phyloP scores from a whole-genome alignment of 1,284 basidiomycete genomes.

The Apiotrichum laibachii region DNA sequence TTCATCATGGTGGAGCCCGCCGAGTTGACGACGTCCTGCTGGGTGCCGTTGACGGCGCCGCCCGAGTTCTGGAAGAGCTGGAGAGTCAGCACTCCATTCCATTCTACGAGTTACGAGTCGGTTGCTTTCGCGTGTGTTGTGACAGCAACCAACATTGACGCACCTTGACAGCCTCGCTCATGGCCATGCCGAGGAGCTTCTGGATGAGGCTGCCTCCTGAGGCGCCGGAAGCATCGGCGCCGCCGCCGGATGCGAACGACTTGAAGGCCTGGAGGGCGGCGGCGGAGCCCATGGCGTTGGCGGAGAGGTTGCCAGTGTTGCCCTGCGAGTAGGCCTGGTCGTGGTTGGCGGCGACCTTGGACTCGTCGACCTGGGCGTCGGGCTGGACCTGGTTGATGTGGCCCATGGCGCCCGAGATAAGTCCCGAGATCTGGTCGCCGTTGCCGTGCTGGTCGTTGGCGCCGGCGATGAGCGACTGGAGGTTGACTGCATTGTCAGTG shows the following conservation, averaged over 20 bases:
- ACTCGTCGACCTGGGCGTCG: constrained; percentile 56
- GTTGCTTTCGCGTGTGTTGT: background rate
- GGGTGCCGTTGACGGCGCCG: constrained; percentile 63
- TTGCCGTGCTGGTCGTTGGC: constrained; percentile 44
- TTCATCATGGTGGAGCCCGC: constrained; percentile 83
- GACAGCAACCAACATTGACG: constrained; percentile 1
- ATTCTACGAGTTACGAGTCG: background rate
- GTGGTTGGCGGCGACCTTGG: constrained; percentile 59
- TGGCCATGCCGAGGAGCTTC: constrained; percentile 74
- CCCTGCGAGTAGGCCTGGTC: constrained; percentile 57
- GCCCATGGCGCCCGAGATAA: constrained; percentile 36
- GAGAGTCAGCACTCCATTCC: background rate
- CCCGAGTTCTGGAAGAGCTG: constrained; percentile 69
- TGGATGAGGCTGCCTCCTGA: constrained; percentile 31
- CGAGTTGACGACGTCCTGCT: constrained; percentile 75
- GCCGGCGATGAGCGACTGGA: constrained; percentile 36
- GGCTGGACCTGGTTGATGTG: constrained; percentile 39
- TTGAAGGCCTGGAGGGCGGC: constrained; percentile 65
- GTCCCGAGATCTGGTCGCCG: constrained; percentile 37
- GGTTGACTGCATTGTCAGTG: constrained; percentile 35
- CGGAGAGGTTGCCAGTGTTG: constrained; percentile 57
- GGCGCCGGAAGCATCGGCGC: constrained; percentile 4
- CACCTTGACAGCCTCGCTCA: constrained; percentile 62
- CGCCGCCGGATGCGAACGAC: constrained; percentile 57
- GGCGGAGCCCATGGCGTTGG: constrained; percentile 64